Evolutionary conservation across 2,329 filamentous ascomycete genomes (phyloP).

Genomic region (Exserohilum rostratum): DNA sequence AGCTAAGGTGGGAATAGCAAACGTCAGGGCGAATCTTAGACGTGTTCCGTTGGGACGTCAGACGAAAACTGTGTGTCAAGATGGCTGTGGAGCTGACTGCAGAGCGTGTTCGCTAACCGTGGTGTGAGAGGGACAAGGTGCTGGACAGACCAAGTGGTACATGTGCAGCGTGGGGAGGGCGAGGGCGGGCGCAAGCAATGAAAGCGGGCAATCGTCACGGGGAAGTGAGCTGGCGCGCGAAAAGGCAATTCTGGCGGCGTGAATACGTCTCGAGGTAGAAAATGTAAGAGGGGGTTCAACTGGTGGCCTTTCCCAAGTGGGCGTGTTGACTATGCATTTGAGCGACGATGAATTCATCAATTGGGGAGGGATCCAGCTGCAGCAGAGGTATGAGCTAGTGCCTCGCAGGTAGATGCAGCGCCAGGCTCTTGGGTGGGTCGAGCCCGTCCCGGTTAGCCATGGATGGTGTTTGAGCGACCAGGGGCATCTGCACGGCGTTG

Average conservation of each 20-base stretch:
- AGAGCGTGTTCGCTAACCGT: constrained; percentile 24
- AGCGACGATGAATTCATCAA: constrained; percentile 46
- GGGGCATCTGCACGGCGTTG: constrained; percentile 35
- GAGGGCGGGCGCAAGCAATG: constrained; percentile 1
- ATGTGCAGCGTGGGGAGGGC: constrained; percentile 9
- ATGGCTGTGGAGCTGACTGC: constrained; percentile 37
- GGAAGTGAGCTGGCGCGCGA: constrained; percentile 17
- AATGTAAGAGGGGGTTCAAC: constrained; percentile 28
- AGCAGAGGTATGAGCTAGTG: constrained; percentile 41
- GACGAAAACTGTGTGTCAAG: constrained; percentile 29
- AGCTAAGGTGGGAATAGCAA: constrained; percentile 28
- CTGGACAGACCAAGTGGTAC: constrained; percentile 23
- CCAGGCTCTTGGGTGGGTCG: constrained; percentile 43
- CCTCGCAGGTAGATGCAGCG: constrained; percentile 44
- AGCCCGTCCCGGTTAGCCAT: constrained; percentile 28
- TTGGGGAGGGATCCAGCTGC: constrained; percentile 37
- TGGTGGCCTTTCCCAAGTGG: constrained; percentile 36
- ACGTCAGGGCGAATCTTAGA: constrained; percentile 28
- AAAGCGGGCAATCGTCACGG: constrained; percentile 16
- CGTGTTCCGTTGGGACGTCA: constrained; percentile 29
- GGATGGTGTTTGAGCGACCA: constrained; percentile 31
- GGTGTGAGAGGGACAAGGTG: constrained; percentile 19
- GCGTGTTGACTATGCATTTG: constrained; percentile 41
- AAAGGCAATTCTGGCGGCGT: constrained; percentile 17
- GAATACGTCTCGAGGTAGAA: constrained; percentile 29